Conservation (phyloP, 23 red algal species). For the Gracilaria caudata region DNA sequence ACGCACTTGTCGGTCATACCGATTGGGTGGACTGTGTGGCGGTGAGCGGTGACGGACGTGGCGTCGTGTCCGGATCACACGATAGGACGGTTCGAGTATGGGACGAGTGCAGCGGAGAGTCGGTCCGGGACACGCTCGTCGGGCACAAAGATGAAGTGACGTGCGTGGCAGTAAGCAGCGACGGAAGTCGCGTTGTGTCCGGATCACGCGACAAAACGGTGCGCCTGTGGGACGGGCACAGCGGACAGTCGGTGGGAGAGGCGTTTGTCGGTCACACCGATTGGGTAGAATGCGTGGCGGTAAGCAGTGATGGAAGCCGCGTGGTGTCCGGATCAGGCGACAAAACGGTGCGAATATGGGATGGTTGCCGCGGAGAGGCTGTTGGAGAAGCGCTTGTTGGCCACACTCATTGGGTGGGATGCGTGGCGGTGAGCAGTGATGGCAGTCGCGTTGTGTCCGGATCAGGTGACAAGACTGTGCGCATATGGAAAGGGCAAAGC, state of each 20-base stretch:
- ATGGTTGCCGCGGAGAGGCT: too few relatives aligned
- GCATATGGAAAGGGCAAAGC: background rate
- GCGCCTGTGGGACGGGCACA: too few relatives aligned
- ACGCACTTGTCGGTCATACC: background rate
- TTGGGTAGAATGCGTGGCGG: too few relatives aligned
- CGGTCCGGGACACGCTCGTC: background rate
- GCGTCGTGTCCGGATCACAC: background rate
- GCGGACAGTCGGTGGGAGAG: too few relatives aligned
- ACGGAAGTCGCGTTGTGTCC: too few relatives aligned
- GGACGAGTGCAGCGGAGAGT: background rate
- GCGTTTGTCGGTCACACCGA: too few relatives aligned
- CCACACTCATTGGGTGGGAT: conserved; percentile 5
- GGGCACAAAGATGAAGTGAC: background rate
- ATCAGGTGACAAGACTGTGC: background rate
- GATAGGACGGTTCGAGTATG: background rate
- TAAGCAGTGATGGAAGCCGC: too few relatives aligned
- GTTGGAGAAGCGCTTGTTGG: background rate
- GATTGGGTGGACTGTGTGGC: background rate
- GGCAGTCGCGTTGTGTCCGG: background rate
- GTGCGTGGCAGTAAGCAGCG: background rate
- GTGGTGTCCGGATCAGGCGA: too few relatives aligned
- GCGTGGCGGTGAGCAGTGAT: background rate
- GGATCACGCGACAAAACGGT: too few relatives aligned
- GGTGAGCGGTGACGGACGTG: background rate
- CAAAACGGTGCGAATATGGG: too few relatives aligned